Base-by-base conservation (phyloP, 2,329 filamentous ascomycete genomes). In the Diaporthe longicolla region DNA sequence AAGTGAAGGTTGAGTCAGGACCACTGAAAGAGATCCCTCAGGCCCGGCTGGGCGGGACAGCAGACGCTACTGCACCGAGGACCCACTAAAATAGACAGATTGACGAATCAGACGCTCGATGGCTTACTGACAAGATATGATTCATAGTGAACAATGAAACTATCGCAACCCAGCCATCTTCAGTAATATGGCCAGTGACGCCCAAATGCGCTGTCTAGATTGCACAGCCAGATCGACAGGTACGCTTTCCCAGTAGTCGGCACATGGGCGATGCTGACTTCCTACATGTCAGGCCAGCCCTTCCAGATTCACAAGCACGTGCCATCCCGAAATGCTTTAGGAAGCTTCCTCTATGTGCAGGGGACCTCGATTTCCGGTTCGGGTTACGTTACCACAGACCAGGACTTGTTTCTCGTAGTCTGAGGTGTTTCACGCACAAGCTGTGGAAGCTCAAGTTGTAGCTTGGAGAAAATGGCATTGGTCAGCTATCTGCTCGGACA, bases 71-170 rank as follows among this genome's bases (percentile, higher is more conserved):
- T 68, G 29, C 19, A 24, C 19, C 19, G 13, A 10, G 8, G 32
- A 21, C 32, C 63, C 45, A 29, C 63, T 35, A 37, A 9, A 21
- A 24, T 37, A 11, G 10, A 21, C n/a, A 43, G 4, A 15, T 26
- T 8, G 13, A 68, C 63, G 9, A 68, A 68, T 54, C 21, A 68
- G 7, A 52, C 26, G 48, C 15, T n/a, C 13, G 48, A 19, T 50
- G 32, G 63, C 45, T 40, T 19, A 24, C n/a, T 54, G 48, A 54
- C 48, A 21, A 40, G 48, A 11, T 54, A 68, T 68, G 63, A 68
- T 40, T 68, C 63, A 68, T 68, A 26, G 8, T 68, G 45, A 66
- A 48, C 40, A 63, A 32, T 32, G 37, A 45, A 45, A 63, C 40
- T 26, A 29, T 43, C 5, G 4, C 58, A 48, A 29, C 26, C 19